Evolutionary conservation across 2,329 filamentous ascomycete genomes (phyloP), one percentile per base, ranked within the genome.

Genomic region (Rhynchosporium graminicola): DNA sequence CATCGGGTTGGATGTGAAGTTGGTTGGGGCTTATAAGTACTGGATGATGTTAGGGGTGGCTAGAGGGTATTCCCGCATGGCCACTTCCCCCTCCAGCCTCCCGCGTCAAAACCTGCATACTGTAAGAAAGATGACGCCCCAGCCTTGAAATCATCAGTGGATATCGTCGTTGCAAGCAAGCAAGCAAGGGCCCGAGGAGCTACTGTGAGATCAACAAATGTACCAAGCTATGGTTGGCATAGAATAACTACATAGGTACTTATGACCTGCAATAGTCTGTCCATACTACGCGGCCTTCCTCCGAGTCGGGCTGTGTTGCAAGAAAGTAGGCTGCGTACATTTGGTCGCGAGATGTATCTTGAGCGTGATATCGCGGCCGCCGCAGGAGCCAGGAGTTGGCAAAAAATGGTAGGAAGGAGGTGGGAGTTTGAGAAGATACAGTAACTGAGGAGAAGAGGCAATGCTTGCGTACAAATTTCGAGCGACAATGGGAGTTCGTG

Each of bases 81-180:
- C 58, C 58, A 38, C 31, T 47, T 20, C 58, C 40, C n/a, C 33
- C 28, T 40, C 54, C 45, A 50, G 45, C n/a, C 59, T 38, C 13
- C 26, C 59, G 51, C 45, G 45, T 56, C 29, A 50, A 42, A 43
- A 56, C 61, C 36, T 60, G 57, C 61, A 63, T 57, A 48, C 20
- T 20, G 1, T 20, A 20, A 42, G 9, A 54, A 29, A 20, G n/a
- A 36, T 36, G 33, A 36, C 33, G 33, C 36, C 36, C 51, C 38
- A 57, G 57, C 61, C 57, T 42, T 60, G 56, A 12, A 48, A 57
- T 33, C 29, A 12, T 46, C 42, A 63, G 56, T 63, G 56, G 60
- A 58, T 62, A 20, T 54, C 47, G 54, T 57, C 38, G 38, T 29
- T 10, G n/a, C 20, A 9, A 20, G n/a, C 7, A 43, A 43, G 13